Evolutionary conservation across 306 rosid species (phyloP).

Genomic region (Corylus avellana): DNA sequence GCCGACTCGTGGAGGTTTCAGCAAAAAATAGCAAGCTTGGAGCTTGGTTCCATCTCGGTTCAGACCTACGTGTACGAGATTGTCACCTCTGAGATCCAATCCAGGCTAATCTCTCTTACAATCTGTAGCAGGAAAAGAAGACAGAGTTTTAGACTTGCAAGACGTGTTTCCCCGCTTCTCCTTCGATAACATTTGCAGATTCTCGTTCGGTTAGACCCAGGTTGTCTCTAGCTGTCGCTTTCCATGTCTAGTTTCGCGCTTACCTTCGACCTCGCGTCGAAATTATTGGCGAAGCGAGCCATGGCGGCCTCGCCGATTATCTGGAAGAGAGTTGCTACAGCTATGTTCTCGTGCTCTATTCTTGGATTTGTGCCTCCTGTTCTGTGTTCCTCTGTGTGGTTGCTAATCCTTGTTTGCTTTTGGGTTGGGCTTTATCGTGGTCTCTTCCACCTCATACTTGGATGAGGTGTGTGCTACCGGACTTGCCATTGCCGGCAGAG

Average conservation of each 20-base stretch:
- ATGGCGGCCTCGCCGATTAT: constrained; percentile 51
- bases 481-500: too few relatives aligned
- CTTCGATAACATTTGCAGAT: constrained; percentile 66
- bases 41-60: constrained; percentile 65
- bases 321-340: constrained; percentile 40
- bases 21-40: constrained; percentile 74
- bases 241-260: constrained; percentile 48
- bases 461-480: too few relatives aligned
- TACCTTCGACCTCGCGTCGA: constrained; percentile 65
- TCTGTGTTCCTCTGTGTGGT: constrained; percentile 12
- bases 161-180: constrained; percentile 75
- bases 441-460: background rate
- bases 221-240: constrained; percentile 48
- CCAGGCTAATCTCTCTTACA: constrained; percentile 39
- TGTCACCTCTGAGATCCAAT: constrained; percentile 42
- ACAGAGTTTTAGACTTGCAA: constrained; percentile 53
- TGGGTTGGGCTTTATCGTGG: background rate
- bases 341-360: constrained; percentile 34
- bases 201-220: constrained; percentile 83
- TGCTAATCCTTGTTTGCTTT: constrained; percentile 17
- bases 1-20: constrained; percentile 73
- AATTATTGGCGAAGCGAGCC: constrained; percentile 69
- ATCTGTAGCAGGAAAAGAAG: background rate
- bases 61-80: constrained; percentile 59
- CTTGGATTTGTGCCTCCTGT: constrained; percentile 33